phyloP scores from a whole-genome alignment of 352 stramenopile species.

The Phytophthora pistaciae region DNA sequence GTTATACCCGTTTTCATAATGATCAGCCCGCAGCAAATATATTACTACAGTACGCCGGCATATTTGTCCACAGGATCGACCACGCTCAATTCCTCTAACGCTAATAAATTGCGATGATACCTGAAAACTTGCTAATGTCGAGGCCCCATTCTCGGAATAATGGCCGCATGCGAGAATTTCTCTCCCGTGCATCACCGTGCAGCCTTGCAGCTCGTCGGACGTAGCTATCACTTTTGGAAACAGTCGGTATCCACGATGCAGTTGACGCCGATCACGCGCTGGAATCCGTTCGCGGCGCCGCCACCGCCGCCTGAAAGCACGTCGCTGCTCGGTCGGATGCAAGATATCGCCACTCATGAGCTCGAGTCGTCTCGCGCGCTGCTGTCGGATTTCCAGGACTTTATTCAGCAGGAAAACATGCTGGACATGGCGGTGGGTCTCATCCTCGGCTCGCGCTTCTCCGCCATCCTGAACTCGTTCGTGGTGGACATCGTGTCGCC shows the following conservation, averaged over 20 bases:
- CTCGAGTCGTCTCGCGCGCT: conserved; percentile 3
- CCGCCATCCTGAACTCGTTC: conserved; percentile 68
- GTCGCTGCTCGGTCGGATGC: conserved; percentile 1
- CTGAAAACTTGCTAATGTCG: neutral
- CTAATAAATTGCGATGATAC: too few species aligned
- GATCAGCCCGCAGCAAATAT: neutral
- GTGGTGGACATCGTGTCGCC: conserved; percentile 64
- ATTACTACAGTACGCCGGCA: too few species aligned
- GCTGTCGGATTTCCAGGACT: conserved; percentile 61
- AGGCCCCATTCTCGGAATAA: neutral
- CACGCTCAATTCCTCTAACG: too few species aligned
- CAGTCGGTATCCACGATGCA: neutral
- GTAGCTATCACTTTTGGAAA: neutral
- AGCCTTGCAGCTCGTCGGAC: neutral
- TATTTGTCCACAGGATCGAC: neutral
- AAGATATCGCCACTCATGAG: conserved; percentile 1
- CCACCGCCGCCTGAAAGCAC: conserved; percentile 9
- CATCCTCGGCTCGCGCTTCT: conserved; percentile 67
- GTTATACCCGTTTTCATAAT: neutral
- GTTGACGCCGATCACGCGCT: neutral
- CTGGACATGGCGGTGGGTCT: conserved; percentile 65
- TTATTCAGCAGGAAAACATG: conserved; percentile 75
- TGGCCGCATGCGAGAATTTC: neutral
- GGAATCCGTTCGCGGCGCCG: conserved; percentile 19
- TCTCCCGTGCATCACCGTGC: neutral